These are phyloP conservation scores for Phylloporus sp. DNA, from an alignment of 768 basidiomycete species.

Conservation along the genomic window DNA sequence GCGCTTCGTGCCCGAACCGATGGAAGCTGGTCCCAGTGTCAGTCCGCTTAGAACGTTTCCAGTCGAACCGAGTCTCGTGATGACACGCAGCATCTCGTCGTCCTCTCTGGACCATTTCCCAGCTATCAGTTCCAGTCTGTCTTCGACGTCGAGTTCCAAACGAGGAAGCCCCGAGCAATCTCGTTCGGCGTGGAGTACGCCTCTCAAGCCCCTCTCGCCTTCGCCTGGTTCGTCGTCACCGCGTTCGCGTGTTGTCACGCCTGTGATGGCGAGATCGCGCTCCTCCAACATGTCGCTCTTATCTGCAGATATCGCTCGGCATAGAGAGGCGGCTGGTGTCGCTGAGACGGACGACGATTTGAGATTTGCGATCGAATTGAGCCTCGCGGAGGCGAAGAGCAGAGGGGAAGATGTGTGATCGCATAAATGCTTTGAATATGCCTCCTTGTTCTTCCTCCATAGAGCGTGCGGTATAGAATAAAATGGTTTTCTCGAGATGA, in stretches of 20 bases:
- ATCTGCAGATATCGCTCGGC: constrained; percentile 10
- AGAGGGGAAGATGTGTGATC: constrained; percentile 9
- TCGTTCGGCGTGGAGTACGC: constrained; percentile 38
- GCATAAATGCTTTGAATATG: not conserved
- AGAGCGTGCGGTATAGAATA: constrained; percentile 1
- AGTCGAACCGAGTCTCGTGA: constrained; percentile 8
- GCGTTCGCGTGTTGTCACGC: constrained; percentile 5
- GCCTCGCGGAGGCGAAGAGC: constrained; percentile 49
- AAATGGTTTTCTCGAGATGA: not conserved
- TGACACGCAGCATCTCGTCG: constrained; percentile 10
- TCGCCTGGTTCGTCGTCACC: constrained; percentile 18
- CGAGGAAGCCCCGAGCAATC: constrained; percentile 13
- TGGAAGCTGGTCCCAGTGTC: constrained; percentile 44
- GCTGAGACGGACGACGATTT: constrained; percentile 61
- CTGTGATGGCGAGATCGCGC: constrained; percentile 4
- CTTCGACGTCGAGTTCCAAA: constrained; percentile 21
- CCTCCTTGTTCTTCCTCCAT: not conserved
- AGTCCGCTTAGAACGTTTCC: constrained; percentile 22
- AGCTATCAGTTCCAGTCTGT: constrained; percentile 29
- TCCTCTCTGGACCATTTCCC: constrained; percentile 32
- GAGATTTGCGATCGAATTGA: constrained; percentile 60
- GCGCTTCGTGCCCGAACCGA: constrained; percentile 45
- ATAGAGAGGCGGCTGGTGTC: not conserved
- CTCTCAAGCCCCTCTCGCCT: constrained; percentile 25
- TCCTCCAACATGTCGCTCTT: constrained; percentile 14